Base-by-base conservation (phyloP, 164 flowering plant genomes). In the Stephania japonica region DNA sequence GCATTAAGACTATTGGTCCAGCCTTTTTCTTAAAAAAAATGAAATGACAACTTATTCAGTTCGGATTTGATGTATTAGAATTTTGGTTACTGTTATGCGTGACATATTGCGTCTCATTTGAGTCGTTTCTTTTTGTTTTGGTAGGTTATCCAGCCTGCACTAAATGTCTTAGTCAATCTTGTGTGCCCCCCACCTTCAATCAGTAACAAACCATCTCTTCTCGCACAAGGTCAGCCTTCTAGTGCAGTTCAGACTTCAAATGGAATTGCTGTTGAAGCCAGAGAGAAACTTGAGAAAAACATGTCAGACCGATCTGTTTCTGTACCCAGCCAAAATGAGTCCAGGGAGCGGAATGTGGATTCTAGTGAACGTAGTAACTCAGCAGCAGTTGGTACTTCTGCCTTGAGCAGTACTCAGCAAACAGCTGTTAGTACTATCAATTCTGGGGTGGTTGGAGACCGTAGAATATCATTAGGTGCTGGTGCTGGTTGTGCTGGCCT, bases 141-240 rank as follows among this genome's bases (percentile, higher is more conserved):
- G 67, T 89, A 95, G 99, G 89, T 93, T 65, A 87, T 91, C 81
- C 97, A 91, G 75, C 88, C 94, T 62, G 98, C 99, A 23, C 68
- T 95, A 42, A 89, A 86, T 84, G 89, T 95, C 69, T 75, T 95
- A 63, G 88, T 93, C 66, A 93, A 93, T 86, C 97, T 95, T 75
- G 98, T 91, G 53, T 95, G 99, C 77, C 98, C 99, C 70, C 98
- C 99, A 66, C 98, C 99, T 76, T 90, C 99, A 72, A 87, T 93
- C 75, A 90, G 98, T 81, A 87, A 83, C 72, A 95, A 87, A 78
- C 88, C 91, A 38, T 77, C 91, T 75, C 47, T 74, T 21, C 66
- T 74, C 69, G 72, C 84, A 18, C 94, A 84, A 80, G 87, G 86
- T 67, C 97, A 87, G 81, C 97, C 85, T 32, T 75, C 85, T 75